Evolutionary conservation across 805 yeast genomes (phyloP).

Genomic region (Schizosaccharomyces cryophilus): DNA sequence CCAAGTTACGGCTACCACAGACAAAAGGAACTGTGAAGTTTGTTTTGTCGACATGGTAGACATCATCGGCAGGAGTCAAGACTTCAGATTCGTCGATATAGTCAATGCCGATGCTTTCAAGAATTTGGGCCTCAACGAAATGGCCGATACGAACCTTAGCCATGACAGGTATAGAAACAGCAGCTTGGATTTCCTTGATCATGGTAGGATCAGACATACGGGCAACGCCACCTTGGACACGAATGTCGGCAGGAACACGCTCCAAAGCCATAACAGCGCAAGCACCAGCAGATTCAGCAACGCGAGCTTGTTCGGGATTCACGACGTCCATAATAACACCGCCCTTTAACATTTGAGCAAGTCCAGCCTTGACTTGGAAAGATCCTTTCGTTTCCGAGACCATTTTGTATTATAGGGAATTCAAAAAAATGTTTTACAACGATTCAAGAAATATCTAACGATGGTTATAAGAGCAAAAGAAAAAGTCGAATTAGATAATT

Average conservation of each 20-base stretch:
- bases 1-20: constrained; percentile 61
- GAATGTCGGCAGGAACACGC: constrained; percentile 65
- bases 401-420: not conserved
- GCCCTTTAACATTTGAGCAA: constrained; percentile 70
- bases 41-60: constrained; percentile 34
- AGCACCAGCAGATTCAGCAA: constrained; percentile 69
- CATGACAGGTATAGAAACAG: constrained; percentile 36
- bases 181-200: constrained; percentile 48
- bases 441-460: not conserved
- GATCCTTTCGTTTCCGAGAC: not conserved
- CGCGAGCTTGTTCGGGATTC: constrained; percentile 48
- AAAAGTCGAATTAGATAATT: too few species aligned
- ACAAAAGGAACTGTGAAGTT: constrained; percentile 52
- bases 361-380: constrained; percentile 34
- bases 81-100: constrained; percentile 72
- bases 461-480: too few species aligned
- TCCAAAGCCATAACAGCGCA: constrained; percentile 79
- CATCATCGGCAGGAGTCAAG: constrained; percentile 56
- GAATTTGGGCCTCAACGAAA: constrained; percentile 54
- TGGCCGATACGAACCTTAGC: constrained; percentile 73
- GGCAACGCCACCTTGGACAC: constrained; percentile 59
- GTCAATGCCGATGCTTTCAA: constrained; percentile 48
- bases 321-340: constrained; percentile 20
- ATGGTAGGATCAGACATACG: constrained; percentile 69
- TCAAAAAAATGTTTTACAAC: not conserved